These are phyloP conservation scores for Echinosophora koreensis DNA, from an alignment of 306 rosid genomes.

Conservation along the genomic window DNA sequence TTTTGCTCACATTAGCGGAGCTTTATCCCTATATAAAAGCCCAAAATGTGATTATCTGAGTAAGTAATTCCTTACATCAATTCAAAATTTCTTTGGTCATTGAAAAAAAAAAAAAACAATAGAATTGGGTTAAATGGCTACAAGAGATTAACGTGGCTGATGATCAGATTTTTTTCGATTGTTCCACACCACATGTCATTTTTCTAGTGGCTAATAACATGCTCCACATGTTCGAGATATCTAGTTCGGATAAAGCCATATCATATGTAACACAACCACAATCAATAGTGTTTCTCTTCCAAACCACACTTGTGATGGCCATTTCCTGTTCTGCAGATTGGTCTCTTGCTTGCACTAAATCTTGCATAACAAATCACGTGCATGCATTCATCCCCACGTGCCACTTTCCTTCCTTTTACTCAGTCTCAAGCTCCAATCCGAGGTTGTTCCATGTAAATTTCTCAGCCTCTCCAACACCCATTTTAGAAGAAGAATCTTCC, in stretches of 20 bases:
- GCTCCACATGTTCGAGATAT: constrained; percentile 47
- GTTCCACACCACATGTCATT: constrained; percentile 44
- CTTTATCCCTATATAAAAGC: too few species aligned
- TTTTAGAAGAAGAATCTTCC: constrained; percentile 59
- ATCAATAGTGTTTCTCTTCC: constrained; percentile 7
- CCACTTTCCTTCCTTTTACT: constrained; percentile 47
- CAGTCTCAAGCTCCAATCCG: constrained; percentile 43
- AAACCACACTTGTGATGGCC: constrained; percentile 58
- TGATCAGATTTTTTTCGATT: neutral
- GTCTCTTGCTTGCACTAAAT: constrained; percentile 49
- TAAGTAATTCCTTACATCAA: too few species aligned
- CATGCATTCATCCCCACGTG: constrained; percentile 44
- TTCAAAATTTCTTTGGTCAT: neutral
- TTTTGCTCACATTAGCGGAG: too few species aligned
- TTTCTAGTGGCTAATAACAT: constrained; percentile 26
- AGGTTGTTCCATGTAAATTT: constrained; percentile 49
- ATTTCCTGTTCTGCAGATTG: constrained; percentile 64
- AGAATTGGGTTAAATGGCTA: neutral
- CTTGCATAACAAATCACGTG: constrained; percentile 39
- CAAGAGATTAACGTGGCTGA: constrained; percentile 20
- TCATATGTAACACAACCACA: neutral
- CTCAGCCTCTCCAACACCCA: constrained; percentile 60
- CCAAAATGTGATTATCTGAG: too few species aligned
- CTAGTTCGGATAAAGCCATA: constrained; percentile 49
- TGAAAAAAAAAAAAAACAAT: too few species aligned